Percentiles rank a stretch among this genome's conserved stretches.
These are phyloP conservation scores for Sherardia arvensis DNA, from an alignment of 257 asterid genomes.

Conservation along the genomic window DNA sequence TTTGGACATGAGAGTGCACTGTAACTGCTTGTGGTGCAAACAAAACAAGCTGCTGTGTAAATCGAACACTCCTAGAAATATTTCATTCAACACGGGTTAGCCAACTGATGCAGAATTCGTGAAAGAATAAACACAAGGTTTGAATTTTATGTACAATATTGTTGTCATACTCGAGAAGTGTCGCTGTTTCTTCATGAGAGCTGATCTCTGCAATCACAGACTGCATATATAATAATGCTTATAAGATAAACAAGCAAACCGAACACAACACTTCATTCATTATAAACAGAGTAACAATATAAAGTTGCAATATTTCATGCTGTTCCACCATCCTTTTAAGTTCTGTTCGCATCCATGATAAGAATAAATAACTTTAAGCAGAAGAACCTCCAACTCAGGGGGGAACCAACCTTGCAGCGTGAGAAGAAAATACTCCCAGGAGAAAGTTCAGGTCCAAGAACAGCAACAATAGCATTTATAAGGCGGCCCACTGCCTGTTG, in stretches of 20 bases:
- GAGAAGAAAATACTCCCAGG: slow-evolving; percentile 97
- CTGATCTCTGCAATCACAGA: slow-evolving; percentile 97
- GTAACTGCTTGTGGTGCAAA: slow-evolving; percentile 97
- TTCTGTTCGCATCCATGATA: neutral
- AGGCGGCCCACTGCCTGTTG: slow-evolving; percentile 96
- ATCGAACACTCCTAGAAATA: slow-evolving; percentile 75
- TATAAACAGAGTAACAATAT: slow-evolving; percentile 3
- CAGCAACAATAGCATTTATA: slow-evolving; percentile 92
- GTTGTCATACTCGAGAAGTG: slow-evolving; percentile 78
- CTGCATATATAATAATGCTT: slow-evolving; percentile 39
- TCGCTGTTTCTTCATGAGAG: slow-evolving; percentile 80
- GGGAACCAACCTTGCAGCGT: slow-evolving; percentile 76
- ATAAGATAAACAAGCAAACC: slow-evolving; percentile 21
- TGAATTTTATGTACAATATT: slow-evolving; percentile 10
- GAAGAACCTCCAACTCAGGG: slow-evolving; percentile 1
- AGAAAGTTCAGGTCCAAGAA: slow-evolving; percentile 97
- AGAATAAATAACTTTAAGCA: neutral
- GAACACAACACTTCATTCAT: slow-evolving; percentile 12
- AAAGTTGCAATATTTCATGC: neutral
- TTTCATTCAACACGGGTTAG: slow-evolving; percentile 12
- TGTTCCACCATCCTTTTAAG: neutral
- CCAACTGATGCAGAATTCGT: neutral
- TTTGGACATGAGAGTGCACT: slow-evolving; percentile 83
- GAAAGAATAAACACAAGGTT: neutral
- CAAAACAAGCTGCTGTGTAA: slow-evolving; percentile 93